Base-by-base conservation (phyloP, 306 rosid genomes). In the Vigna nakashimae region DNA sequence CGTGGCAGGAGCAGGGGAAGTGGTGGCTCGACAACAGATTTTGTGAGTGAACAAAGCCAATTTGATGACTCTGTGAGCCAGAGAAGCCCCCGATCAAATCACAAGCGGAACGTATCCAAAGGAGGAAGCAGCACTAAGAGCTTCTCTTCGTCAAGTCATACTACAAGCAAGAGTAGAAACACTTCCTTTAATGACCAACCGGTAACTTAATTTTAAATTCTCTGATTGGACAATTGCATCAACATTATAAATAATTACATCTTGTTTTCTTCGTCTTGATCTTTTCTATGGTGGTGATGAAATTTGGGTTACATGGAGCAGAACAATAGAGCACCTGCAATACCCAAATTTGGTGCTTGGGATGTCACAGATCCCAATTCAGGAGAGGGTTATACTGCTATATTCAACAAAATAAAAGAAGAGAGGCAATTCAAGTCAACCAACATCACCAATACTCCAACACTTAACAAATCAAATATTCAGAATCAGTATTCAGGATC, bases 301-400 rank as follows among this genome's bases (percentile, higher is more conserved):
- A 30, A 30, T 30, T 30, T 30, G 38, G 26, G 17, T 26, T 26
- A 4, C 28, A 26, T 26, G 28, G 28, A 26, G 50, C 66, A 74
- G 84, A 64, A 60, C 1, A 56, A 70, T 43, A 8, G 22, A 42
- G 73, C 43, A 62, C 22, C 78, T 4, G n/a, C 69, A 52, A 34
- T 62, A 52, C 85, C 85, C 1, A 67, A 76, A 82, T 82, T 82
- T 55, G 82, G 85, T 30, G n/a, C 14, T 14, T 82, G 85, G 85
- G 78, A 82, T 76, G 82, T 53, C 0, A 70, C 12, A 18, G 71
- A 76, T 69, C 85, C 82, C 1, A 76, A 63, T 20, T 82, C 78
- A 30, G 81, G 82, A 76, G 85, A 82, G 46, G 85, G 64, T 30
- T 82, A 82, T 34, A 62, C 69, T 11, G 78, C 71, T 4, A 70